Evolutionary conservation across 1,139 yeast genomes (phyloP), one percentile per base, ranked within the genome.

Genomic region (Entelexis paramagnoliae): DNA sequence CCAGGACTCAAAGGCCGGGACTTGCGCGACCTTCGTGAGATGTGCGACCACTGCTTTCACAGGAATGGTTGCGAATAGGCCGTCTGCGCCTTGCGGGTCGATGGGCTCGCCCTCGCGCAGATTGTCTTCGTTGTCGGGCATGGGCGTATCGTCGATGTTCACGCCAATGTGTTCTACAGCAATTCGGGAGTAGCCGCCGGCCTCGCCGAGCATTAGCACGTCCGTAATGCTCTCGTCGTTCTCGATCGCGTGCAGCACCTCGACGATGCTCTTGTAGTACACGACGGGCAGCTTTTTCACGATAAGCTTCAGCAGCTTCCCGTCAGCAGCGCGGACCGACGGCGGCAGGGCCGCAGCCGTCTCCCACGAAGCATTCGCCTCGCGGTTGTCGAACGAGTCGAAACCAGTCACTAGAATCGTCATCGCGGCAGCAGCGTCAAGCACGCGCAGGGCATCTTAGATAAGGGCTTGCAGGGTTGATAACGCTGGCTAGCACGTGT

Each of bases 111-210:
- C 41, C 24, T 24, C 19, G 8, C 51, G 42, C 10, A 45, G 42
- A 9, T 33, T 40, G n/a, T 53, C 58, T 8, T 43, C 46, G 30
- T 56, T 56, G 19, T 56, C 59, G 9, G 59, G 53, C 2, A 48
- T 28, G 6, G 33, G 19, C 13, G 55, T 22, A 24, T 53, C 52
- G n/a, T 55, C 58, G 33, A 33, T 34, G 30, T 56, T 56, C 17
- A 56, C 56, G n/a, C 56, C 59, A 24, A 56, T 52, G 48, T 51
- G 49, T 29, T 56, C 59, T 4, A 55, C 46, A 7, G 48, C 22
- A 9, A 56, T 36, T 4, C 53, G 49, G 3, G 51, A 14, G 22
- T 45, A 16, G n/a, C 57, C 57, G 9, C 59, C 58, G 4, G 53
- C 50, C 46, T 56, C 59, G 14, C 59, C 59, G 2, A 56, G 49